Conservation (phyloP, 345 rosid species). For the Brassica juncea region DNA sequence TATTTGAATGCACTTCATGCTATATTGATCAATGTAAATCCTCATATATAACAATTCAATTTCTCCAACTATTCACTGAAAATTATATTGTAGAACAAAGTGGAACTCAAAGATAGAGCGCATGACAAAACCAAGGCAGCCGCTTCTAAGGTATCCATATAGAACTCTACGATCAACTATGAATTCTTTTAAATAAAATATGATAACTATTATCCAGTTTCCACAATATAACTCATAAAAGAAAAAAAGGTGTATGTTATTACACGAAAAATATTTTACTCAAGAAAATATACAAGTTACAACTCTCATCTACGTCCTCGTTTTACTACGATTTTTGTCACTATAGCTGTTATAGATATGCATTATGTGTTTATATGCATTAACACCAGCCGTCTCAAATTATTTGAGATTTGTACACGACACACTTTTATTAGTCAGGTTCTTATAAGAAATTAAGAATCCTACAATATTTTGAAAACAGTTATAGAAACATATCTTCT, state of each 20-base stretch:
- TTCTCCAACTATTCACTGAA: not conserved
- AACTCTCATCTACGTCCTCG: not conserved
- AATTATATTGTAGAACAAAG: slow-evolving; percentile 22
- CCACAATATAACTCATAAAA: not conserved
- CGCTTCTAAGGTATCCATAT: slow-evolving; percentile 24
- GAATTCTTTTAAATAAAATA: not conserved
- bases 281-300: not conserved
- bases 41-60: not conserved
- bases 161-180: not conserved
- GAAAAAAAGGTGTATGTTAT: not conserved
- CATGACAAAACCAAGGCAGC: slow-evolving; percentile 27
- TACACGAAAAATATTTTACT: not conserved
- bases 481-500: not conserved
- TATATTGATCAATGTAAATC: not conserved
- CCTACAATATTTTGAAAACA: not conserved
- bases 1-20: not conserved
- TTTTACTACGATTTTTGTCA: not conserved
- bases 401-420: not conserved
- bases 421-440: not conserved
- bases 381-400: not conserved
- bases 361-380: not conserved
- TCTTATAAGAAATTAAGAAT: not conserved
- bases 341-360: not conserved
- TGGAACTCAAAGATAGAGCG: slow-evolving; percentile 32
- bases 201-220: not conserved